phyloP scores from a whole-genome alignment of 139 green algal species.

The Diplosphaera chodatii region DNA sequence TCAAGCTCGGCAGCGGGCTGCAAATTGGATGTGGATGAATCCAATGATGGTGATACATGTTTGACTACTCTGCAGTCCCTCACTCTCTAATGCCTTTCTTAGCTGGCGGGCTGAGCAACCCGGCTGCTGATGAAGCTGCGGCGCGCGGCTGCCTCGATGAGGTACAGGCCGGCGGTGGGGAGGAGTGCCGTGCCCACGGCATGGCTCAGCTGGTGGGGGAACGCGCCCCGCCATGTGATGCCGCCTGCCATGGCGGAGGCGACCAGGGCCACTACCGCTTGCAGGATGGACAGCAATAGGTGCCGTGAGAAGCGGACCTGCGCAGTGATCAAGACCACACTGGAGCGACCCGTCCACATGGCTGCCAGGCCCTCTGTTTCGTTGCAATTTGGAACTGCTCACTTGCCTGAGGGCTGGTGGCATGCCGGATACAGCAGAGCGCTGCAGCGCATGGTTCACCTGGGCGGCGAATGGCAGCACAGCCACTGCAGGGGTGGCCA shows the following conservation, averaged over 20 bases:
- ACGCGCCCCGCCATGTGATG: neutral
- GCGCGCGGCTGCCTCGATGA: neutral
- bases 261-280: neutral
- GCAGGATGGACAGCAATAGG: neutral
- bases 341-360: neutral
- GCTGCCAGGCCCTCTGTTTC: too few relatives aligned
- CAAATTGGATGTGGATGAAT: too few relatives aligned
- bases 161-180: neutral
- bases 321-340: neutral
- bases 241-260: too few relatives aligned
- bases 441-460: neutral
- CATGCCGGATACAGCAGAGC: neutral
- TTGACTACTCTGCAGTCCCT: too few relatives aligned
- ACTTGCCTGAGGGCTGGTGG: neutral
- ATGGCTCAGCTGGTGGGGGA: neutral
- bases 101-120: too few relatives aligned
- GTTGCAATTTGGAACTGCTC: neutral
- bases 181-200: too few relatives aligned
- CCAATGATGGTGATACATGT: too few relatives aligned
- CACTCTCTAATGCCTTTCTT: too few relatives aligned
- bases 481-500: neutral
- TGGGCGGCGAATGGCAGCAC: neutral
- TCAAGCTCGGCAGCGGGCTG: too few relatives aligned
- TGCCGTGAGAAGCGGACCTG: neutral
- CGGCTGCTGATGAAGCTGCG: neutral